Evolutionary conservation across 495 filamentous ascomycete genomes (phyloP), one percentile per base, ranked within the genome.

Genomic region (Neurospora sp.): DNA sequence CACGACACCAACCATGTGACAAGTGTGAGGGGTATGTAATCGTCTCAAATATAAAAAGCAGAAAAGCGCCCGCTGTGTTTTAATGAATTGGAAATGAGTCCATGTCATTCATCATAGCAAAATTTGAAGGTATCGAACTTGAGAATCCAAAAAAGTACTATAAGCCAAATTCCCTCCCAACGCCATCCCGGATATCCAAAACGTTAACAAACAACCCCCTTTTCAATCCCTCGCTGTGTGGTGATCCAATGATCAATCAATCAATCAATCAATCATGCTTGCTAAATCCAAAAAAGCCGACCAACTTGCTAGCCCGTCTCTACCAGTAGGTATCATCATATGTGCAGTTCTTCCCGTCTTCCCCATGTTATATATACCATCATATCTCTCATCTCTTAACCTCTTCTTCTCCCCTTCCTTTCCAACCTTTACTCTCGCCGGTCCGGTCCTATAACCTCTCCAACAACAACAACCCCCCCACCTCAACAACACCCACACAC

Each of bases 401-500:
- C 16, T 14, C 27, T 18, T 4, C 16, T 44, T 16, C 18, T 14
- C 0, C 41, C 20, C 41, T 35, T 39, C 27, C 27, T 27, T 27
- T 27, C 27, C 27, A 27, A 27, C 27, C 27, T 27, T 27, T 27
- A 27, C 27, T 27, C 27, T 27, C 27, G n/a, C 2, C 27, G 27
- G 2, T 1, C 27, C 27, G 27, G 27, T 27, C 27, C 27, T 27
- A 27, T 27, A 27, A 27, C 27, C 27, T 27, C 27, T 27, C 74
- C 12, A 82, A 69, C 27, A 85, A 69, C 27, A 85, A 69, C 54
- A 27, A 27, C 69, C 73, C 38, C 38, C 77, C 81, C 1, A 84
- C 80, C 77, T 88, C 86, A 35, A 88, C 31, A 54, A 87, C 78
- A 7, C 85, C 86, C 1, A 82, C 69, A 31, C 83, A 78, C 70